These are phyloP conservation scores for Fusarium pseudoanthophilum DNA, from an alignment of 2,329 filamentous ascomycete genomes.

Conservation along the genomic window DNA sequence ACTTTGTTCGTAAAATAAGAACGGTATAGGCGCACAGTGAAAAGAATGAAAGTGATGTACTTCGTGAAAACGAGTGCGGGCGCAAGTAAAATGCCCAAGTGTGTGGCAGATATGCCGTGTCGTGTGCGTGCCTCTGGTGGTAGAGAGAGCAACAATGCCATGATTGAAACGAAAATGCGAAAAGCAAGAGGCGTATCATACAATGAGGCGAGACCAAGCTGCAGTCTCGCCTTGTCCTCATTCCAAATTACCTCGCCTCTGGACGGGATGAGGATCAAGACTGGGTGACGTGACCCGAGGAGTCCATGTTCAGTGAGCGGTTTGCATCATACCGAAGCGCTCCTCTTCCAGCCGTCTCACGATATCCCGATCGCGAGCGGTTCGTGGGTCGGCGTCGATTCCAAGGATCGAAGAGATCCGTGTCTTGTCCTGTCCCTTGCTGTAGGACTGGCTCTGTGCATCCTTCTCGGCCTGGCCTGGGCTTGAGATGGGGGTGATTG, in stretches of 20 bases:
- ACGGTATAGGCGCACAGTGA: constrained; percentile 28
- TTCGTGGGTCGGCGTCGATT: constrained; percentile 67
- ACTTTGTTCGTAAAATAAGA: constrained; percentile 39
- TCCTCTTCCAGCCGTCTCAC: constrained; percentile 67
- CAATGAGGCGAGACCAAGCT: constrained; percentile 13
- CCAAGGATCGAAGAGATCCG: constrained; percentile 72
- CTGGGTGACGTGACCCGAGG: not conserved
- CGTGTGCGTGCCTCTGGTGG: constrained; percentile 5
- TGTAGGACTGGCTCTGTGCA: constrained; percentile 46
- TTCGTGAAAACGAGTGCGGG: constrained; percentile 35
- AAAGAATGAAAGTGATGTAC: constrained; percentile 33
- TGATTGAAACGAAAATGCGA: constrained; percentile 36
- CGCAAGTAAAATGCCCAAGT: constrained; percentile 34
- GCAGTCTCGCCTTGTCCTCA: constrained; percentile 20
- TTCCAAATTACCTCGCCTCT: constrained; percentile 17
- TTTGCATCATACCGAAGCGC: constrained; percentile 51
- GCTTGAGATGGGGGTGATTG: constrained; percentile 65
- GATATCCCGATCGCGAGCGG: constrained; percentile 67
- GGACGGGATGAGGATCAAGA: constrained; percentile 17
- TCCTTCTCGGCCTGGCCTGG: constrained; percentile 60
- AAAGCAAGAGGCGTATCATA: constrained; percentile 37
- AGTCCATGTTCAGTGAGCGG: constrained; percentile 37
- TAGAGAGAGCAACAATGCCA: constrained; percentile 25
- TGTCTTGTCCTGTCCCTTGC: constrained; percentile 62
- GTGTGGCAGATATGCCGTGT: constrained; percentile 35